Percentiles rank a stretch among this genome's conserved stretches.
phyloP scores from a whole-genome alignment of 2,329 filamentous ascomycete species.

The Pseudogymnoascus sp. region DNA sequence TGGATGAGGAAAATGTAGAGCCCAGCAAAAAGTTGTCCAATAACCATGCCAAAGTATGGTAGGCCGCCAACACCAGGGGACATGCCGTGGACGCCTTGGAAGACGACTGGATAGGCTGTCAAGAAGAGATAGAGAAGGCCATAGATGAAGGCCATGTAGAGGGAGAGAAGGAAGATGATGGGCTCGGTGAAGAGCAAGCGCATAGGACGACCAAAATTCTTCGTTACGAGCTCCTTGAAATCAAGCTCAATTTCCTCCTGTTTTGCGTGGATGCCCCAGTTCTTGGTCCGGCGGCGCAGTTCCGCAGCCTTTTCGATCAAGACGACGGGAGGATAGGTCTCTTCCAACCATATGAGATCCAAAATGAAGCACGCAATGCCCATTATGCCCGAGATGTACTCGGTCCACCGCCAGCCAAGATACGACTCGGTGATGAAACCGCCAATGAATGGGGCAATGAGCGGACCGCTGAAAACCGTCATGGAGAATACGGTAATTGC shows the following conservation, averaged over 20 bases:
- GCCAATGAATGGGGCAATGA: slow-evolving; percentile 60
- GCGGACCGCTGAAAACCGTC: slow-evolving; percentile 57
- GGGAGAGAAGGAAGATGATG: slow-evolving; percentile 57
- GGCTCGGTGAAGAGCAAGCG: slow-evolving; percentile 55
- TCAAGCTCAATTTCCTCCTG: slow-evolving; percentile 65
- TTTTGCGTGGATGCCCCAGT: slow-evolving; percentile 64
- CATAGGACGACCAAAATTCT: slow-evolving; percentile 36
- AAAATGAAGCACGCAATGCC: slow-evolving; percentile 51
- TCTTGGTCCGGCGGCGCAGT: slow-evolving; percentile 53
- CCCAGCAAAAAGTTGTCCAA: slow-evolving; percentile 62
- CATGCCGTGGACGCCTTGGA: slow-evolving; percentile 64
- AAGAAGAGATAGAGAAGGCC: slow-evolving; percentile 77
- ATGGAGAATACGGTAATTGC: slow-evolving; percentile 52
- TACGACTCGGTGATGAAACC: slow-evolving; percentile 55
- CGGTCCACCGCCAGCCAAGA: slow-evolving; percentile 66
- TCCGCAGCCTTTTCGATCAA: slow-evolving; percentile 52
- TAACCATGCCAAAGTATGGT: slow-evolving; percentile 78
- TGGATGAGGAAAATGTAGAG: slow-evolving; percentile 53
- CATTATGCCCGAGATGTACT: slow-evolving; percentile 56
- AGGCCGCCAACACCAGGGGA: slow-evolving; percentile 62
- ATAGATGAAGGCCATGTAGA: slow-evolving; percentile 71
- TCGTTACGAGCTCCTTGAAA: slow-evolving; percentile 52
- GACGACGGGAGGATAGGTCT: slow-evolving; percentile 63
- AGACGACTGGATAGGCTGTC: slow-evolving; percentile 76
- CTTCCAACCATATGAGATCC: slow-evolving; percentile 54